Evolutionary conservation across 176 grass and related monocot species (phyloP).

Genomic region (Aechmea fasciata): DNA sequence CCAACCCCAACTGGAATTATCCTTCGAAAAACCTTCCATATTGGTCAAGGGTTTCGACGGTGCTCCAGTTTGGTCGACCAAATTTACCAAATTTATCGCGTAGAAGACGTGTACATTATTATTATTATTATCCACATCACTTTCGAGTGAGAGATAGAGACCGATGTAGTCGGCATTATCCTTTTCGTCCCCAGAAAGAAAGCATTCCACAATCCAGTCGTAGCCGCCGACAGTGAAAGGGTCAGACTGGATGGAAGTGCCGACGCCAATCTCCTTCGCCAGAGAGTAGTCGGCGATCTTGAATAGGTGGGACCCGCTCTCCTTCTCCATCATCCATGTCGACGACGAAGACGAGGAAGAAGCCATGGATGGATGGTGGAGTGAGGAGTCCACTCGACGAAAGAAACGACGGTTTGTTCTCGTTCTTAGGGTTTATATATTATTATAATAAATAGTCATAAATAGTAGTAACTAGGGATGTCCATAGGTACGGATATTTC

Average conservation of each 20-base stretch:
- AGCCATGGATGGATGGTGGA: no score
- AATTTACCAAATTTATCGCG: no score
- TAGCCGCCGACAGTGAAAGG: conserved; percentile 33
- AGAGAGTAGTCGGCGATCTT: conserved; percentile 21
- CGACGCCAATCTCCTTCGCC: conserved; percentile 25
- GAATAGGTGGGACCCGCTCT: conserved; percentile 34
- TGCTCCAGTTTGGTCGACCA: no score
- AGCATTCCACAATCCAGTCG: conserved; percentile 40
- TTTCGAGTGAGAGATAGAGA: conserved; percentile 15
- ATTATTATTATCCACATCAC: background rate
- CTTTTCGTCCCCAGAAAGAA: conserved; percentile 22
- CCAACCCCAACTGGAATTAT: no score
- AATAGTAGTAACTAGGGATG: no score
- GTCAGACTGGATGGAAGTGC: conserved; percentile 28
- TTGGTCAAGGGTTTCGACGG: background rate
- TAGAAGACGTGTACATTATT: no score
- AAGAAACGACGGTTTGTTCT: no score
- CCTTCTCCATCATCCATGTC: conserved; percentile 25
- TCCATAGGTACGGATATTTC: no score
- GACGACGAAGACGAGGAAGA: conserved; percentile 12
- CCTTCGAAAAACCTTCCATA: no score
- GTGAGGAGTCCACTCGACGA: no score
- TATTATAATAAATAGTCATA: no score
- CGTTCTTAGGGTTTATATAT: no score
- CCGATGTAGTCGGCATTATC: conserved; percentile 19